Evolutionary conservation across 495 filamentous ascomycete species (phyloP).

Genomic region (Haplographium delicatum): DNA sequence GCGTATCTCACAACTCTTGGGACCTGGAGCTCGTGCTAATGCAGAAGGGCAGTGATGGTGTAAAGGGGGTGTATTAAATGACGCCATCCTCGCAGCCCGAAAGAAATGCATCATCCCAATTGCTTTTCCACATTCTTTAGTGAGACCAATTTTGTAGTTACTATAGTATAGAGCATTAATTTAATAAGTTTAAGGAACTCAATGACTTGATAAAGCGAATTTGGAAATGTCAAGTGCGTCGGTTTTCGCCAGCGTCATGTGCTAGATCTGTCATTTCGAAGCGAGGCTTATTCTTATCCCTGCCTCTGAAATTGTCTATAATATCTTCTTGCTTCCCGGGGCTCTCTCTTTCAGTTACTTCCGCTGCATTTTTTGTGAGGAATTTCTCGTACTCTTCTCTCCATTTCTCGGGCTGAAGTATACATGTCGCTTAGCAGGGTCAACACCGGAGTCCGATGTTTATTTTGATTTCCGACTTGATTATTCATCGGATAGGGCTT

Average conservation of each 20-base stretch:
- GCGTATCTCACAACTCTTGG: not conserved
- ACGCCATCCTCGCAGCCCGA: not conserved
- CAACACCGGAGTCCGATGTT: not conserved
- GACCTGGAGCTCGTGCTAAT: not conserved
- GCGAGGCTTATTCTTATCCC: not conserved
- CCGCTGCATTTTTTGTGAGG: not conserved
- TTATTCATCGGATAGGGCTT: no score
- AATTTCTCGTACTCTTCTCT: not conserved
- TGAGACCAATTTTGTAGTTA: not conserved
- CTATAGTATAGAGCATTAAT: not conserved
- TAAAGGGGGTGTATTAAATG: not conserved
- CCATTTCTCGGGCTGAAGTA: not conserved
- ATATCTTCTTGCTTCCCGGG: not conserved
- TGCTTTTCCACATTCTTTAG: not conserved
- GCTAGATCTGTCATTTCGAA: not conserved
- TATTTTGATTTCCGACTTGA: no score
- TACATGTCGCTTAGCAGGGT: not conserved
- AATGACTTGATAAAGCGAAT: not conserved
- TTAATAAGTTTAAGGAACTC: not conserved
- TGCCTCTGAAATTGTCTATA: not conserved
- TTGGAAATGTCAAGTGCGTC: not conserved
- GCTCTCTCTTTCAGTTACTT: not conserved
- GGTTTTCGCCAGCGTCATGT: not conserved
- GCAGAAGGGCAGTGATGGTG: not conserved
- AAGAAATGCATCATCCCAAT: not conserved